These are phyloP conservation scores for Lipomyces yamanashiensis DNA, from an alignment of 805 yeast species.

Conservation along the genomic window DNA sequence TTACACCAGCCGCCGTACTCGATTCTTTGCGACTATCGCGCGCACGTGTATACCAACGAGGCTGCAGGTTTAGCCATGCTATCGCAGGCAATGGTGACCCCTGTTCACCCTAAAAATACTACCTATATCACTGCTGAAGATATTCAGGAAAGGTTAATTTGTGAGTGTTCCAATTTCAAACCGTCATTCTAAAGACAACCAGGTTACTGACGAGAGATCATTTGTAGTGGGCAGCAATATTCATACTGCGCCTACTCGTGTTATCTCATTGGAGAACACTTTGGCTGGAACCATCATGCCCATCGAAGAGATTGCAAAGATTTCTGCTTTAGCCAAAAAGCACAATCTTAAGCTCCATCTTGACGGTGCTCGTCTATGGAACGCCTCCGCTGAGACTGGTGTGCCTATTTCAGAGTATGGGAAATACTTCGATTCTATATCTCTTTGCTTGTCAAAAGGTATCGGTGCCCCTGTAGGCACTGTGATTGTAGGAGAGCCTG, in stretches of 20 bases:
- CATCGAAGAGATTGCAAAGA: constrained; percentile 71
- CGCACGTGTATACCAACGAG: constrained; percentile 82
- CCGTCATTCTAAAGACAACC: not conserved
- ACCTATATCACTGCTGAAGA: constrained; percentile 79
- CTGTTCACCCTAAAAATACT: constrained; percentile 72
- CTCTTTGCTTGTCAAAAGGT: constrained; percentile 85
- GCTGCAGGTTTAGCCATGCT: constrained; percentile 91
- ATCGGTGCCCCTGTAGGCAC: constrained; percentile 95
- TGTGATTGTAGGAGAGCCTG: constrained; percentile 69
- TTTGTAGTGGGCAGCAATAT: constrained; percentile 73
- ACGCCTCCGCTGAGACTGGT: constrained; percentile 79
- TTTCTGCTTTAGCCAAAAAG: constrained; percentile 68
- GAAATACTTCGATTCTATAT: constrained; percentile 80
- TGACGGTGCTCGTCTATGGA: constrained; percentile 96
- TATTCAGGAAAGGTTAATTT: constrained; percentile 56
- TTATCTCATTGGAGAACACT: constrained; percentile 87
- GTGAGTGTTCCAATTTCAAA: constrained; percentile 9
- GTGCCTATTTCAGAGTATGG: constrained; percentile 72
- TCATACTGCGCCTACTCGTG: constrained; percentile 85
- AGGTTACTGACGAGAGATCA: constrained; percentile 33
- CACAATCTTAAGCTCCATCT: constrained; percentile 70
- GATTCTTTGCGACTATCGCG: constrained; percentile 82
- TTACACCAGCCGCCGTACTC: constrained; percentile 82
- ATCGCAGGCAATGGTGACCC: constrained; percentile 89
- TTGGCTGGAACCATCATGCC: constrained; percentile 84